Evolutionary conservation across 164 flowering plant genomes (phyloP).

Genomic region (Magnolia changhungtana): DNA sequence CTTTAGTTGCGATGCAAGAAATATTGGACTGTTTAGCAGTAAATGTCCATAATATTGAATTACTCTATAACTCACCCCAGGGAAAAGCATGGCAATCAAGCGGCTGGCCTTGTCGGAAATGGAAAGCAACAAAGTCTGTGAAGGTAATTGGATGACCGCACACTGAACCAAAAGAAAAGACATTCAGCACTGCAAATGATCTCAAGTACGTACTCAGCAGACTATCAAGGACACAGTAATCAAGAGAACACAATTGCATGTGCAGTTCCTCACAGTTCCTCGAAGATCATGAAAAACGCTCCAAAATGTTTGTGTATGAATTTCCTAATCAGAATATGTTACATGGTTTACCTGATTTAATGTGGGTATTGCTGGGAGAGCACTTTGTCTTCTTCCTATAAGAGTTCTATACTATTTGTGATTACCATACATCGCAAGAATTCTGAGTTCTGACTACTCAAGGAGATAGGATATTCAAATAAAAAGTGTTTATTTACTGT

Average conservation of each 20-base stretch:
- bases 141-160: slow-evolving; percentile 92
- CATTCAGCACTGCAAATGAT: background rate
- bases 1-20: background rate
- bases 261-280: background rate
- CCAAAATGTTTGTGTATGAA: background rate
- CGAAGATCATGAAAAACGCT: background rate
- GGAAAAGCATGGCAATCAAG: slow-evolving; percentile 97
- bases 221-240: background rate
- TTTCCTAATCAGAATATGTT: background rate
- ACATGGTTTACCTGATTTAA: background rate
- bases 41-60: background rate
- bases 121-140: slow-evolving; percentile 90
- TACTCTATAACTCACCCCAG: slow-evolving; percentile 62
- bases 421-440: too few relatives aligned
- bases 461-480: too few relatives aligned
- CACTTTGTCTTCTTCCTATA: background rate
- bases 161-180: slow-evolving; percentile 45
- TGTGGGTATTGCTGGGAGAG: background rate
- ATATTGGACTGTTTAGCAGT: background rate
- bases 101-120: slow-evolving; percentile 95
- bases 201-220: background rate
- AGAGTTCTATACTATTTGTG: too few relatives aligned
- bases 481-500: too few relatives aligned
- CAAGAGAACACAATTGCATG: background rate
- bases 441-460: too few relatives aligned